Evolutionary conservation across 1,284 basidiomycete genomes (phyloP), one percentile per base, ranked within the genome.

Genomic region (Cyathus olla): DNA sequence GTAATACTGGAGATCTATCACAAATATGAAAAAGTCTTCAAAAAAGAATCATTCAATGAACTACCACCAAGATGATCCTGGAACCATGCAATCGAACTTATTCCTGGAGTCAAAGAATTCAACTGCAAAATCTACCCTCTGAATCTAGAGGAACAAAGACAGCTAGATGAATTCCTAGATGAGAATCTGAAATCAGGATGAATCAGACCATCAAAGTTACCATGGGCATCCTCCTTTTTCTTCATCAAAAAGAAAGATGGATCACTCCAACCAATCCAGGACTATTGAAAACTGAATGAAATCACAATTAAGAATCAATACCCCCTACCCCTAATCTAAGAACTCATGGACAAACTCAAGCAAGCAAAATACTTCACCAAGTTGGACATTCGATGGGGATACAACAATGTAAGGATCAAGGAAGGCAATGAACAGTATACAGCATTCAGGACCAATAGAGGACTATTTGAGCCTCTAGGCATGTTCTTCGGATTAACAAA

Each of bases 211-310:
- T 76, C 75, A 1, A 75, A 72, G 37, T 72, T 71, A 8, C 72
- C 74, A 2, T 63, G 66, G 39, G 75, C 65, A 10, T 69, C 80
- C 0, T 76, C 78, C 0, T 68, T 84, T 49, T 76, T 85, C 24
- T 85, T 83, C 61, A 72, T 82, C 3, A 72, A 74, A 51, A 85
- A 85, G 69, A 82, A 82, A 63, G 79, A 83, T 65, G 76, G 76
- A 11, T 57, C 63, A 0, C 62, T 80, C 0, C 57, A 78, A 0
- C 65, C 69, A 67, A 24, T 71, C 17, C 69, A 72, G 6, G 31
- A 35, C 13, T 35, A 35, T 35, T 13, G 13, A 35, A 35, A 35
- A 13, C 13, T 35, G 13, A 35, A 35, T 35, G 13, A 35, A 35
- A 35, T 35, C 8, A 35, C 31, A 13, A 13, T 35, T 35, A 35